Conservation (phyloP, 139 green algal genomes). For the Chloropicon primus region DNA sequence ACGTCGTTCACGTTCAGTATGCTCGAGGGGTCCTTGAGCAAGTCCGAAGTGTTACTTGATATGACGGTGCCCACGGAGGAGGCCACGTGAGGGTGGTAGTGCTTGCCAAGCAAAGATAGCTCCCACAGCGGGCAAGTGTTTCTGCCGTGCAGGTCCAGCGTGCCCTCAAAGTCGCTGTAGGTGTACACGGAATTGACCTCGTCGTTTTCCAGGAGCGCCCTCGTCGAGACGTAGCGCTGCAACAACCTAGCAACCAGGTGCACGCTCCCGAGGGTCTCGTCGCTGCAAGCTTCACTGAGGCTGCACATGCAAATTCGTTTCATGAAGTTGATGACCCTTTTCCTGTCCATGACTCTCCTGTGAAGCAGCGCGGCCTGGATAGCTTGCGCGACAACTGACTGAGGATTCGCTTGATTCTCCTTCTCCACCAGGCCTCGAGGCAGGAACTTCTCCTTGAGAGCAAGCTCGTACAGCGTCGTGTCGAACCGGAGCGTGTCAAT, state of each 20-base stretch:
- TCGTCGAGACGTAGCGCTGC: background rate
- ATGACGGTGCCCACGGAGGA: background rate
- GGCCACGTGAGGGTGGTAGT: conserved; percentile 26
- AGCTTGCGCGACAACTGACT: background rate
- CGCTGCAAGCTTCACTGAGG: background rate
- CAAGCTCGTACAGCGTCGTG: background rate
- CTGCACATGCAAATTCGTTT: background rate
- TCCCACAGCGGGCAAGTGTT: conserved; percentile 29
- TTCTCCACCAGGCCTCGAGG: background rate
- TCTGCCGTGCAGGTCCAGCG: background rate
- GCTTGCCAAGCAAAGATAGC: conserved; percentile 21
- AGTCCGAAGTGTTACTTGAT: background rate
- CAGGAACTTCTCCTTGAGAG: background rate
- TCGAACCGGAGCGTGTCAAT: background rate
- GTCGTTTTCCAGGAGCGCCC: background rate
- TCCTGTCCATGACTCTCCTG: background rate
- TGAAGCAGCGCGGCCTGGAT: background rate
- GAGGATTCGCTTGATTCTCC: background rate
- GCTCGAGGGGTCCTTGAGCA: background rate
- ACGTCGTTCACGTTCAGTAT: background rate
- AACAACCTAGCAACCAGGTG: background rate
- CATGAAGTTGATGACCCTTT: background rate
- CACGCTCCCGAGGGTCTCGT: background rate
- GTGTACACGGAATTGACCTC: background rate
- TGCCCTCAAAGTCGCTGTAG: background rate